phyloP scores from a whole-genome alignment of 2,329 filamentous ascomycete species.

The Hysterium pulicare region DNA sequence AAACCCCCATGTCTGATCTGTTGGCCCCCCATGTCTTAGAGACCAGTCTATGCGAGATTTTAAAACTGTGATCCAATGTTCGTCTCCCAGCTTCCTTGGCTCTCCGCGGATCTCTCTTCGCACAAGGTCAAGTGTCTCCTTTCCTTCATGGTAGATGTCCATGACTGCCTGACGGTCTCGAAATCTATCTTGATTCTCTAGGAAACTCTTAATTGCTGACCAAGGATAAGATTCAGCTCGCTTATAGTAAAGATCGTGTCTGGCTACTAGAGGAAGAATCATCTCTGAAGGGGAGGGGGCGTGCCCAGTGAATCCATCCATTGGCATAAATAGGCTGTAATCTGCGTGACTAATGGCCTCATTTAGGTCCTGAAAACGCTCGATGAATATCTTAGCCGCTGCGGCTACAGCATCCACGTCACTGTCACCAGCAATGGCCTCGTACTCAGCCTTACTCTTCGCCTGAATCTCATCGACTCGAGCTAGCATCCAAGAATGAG shows the following conservation, averaged over 20 bases:
- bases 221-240: slow-evolving; percentile 9
- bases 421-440: background rate
- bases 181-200: slow-evolving; percentile 2
- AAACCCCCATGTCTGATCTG: slow-evolving; percentile 15
- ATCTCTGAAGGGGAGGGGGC: background rate
- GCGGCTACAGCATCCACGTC: slow-evolving; percentile 3
- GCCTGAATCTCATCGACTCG: slow-evolving; percentile 15
- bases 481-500: slow-evolving; percentile 17
- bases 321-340: slow-evolving; percentile 11
- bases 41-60: slow-evolving; percentile 14
- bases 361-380: slow-evolving; percentile 16
- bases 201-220: slow-evolving; percentile 1
- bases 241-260: slow-evolving; percentile 6
- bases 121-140: slow-evolving; percentile 9
- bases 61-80: slow-evolving; percentile 18
- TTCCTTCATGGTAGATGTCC: slow-evolving; percentile 14
- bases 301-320: slow-evolving; percentile 17
- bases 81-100: slow-evolving; percentile 6
- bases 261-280: background rate
- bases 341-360: slow-evolving; percentile 10
- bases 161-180: slow-evolving; percentile 11
- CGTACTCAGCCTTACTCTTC: slow-evolving; percentile 7
- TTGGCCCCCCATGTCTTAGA: slow-evolving; percentile 5
- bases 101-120: slow-evolving; percentile 11
- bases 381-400: slow-evolving; percentile 16